Evolutionary conservation across 352 stramenopile species (phyloP).

Genomic region (Phytophthora cactorum): DNA sequence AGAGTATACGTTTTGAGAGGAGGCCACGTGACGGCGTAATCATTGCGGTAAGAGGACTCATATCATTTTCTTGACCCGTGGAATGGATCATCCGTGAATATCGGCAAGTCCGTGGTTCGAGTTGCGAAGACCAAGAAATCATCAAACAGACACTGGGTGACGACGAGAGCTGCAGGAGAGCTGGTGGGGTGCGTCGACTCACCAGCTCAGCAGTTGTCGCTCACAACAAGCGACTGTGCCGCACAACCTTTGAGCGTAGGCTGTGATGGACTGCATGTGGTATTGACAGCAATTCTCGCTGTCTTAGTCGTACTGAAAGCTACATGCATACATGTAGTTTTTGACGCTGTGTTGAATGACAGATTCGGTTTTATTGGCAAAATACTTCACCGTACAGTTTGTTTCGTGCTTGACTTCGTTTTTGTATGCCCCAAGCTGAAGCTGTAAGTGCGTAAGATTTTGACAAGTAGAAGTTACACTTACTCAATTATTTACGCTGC

Average conservation of each 20-base stretch:
- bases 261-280: constrained; percentile 12
- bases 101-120: not conserved
- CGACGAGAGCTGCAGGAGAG: constrained; percentile 3
- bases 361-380: not conserved
- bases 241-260: constrained; percentile 7
- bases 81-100: constrained; percentile 13
- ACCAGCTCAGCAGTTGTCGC: not conserved
- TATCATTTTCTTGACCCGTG: constrained; percentile 19
- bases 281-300: constrained; percentile 9
- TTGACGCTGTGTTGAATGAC: not conserved
- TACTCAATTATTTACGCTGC: not conserved
- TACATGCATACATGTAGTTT: not conserved
- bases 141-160: not conserved
- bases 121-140: constrained; percentile 2
- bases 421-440: constrained; percentile 12
- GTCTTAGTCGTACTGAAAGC: constrained; percentile 14
- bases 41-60: constrained; percentile 14
- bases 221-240: constrained; percentile 1
- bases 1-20: constrained; percentile 12
- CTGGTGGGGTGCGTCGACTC: constrained; percentile 8
- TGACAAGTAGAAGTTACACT: not conserved
- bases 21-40: constrained; percentile 16
- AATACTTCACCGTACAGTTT: too few relatives aligned
- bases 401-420: not conserved
- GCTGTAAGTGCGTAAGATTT: not conserved